Conservation (phyloP, 768 basidiomycete species). For the Kwoniella sp. region DNA sequence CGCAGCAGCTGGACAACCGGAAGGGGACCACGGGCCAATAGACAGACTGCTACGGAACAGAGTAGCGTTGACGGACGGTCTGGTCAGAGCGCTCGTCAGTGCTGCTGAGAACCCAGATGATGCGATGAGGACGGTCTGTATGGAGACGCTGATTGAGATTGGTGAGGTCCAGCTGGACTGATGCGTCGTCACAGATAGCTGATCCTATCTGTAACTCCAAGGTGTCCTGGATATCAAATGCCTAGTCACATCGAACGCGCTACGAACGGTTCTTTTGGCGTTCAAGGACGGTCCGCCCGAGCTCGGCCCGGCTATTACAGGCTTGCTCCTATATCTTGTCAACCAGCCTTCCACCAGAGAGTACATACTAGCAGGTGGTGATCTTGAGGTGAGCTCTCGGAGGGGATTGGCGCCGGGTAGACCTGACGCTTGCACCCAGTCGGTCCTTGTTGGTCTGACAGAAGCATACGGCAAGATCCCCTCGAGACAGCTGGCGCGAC, state of each 20-base stretch:
- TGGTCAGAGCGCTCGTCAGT: constrained; percentile 79
- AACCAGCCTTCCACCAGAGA: constrained; percentile 78
- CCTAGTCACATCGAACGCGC: constrained; percentile 72
- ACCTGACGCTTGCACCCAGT: no score
- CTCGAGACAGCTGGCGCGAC: constrained; percentile 53
- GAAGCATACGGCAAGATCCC: constrained; percentile 81
- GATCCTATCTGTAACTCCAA: no score
- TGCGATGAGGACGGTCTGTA: constrained; percentile 71
- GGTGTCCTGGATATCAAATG: constrained; percentile 84
- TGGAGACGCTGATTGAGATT: constrained; percentile 86
- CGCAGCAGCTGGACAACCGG: neutral
- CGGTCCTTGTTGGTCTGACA: constrained; percentile 81
- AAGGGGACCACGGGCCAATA: neutral
- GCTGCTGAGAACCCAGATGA: constrained; percentile 91
- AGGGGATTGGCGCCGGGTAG: neutral
- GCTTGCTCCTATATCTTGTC: constrained; percentile 73
- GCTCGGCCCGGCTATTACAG: constrained; percentile 69
- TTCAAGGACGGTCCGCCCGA: constrained; percentile 85
- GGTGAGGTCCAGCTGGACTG: constrained; percentile 54
- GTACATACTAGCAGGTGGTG: constrained; percentile 72
- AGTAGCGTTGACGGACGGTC: constrained; percentile 36
- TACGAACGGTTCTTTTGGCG: constrained; percentile 77
- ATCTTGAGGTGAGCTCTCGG: constrained; percentile 69
- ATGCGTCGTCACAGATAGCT: neutral
- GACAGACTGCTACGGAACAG: constrained; percentile 14